These are phyloP conservation scores for Solanum pimpinellifolium DNA, from an alignment of 257 asterid genomes.

Conservation along the genomic window DNA sequence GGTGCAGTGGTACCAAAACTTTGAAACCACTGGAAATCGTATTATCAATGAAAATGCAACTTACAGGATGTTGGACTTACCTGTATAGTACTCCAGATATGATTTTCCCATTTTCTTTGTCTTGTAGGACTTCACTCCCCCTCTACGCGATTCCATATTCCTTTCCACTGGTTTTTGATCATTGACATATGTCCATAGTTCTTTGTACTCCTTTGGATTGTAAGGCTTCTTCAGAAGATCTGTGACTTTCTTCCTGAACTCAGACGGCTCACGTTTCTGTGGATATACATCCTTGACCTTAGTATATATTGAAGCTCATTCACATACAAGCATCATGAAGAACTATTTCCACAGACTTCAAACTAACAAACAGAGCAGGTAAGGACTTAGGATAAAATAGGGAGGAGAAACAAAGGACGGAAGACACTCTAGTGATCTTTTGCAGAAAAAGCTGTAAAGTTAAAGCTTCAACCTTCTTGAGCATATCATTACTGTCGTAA, in stretches of 20 bases:
- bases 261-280: not conserved
- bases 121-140: not conserved
- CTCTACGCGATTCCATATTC: not conserved
- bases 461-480: not conserved
- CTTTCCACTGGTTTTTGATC: not conserved
- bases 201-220: not conserved
- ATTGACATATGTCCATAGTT: not conserved
- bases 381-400: not conserved
- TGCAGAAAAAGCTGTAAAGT: not conserved
- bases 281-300: not conserved
- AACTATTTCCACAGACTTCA: not conserved
- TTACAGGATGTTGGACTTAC: not conserved
- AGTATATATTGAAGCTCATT: not conserved
- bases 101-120: not conserved
- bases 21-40: not conserved
- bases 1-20: not conserved
- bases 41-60: not conserved
- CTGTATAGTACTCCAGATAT: not conserved
- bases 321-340: not conserved
- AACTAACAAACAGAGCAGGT: not conserved
- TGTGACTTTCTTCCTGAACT: constrained; percentile 1
- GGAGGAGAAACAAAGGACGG: not conserved
- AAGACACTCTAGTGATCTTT: not conserved
- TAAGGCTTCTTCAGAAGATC: constrained; percentile 4
- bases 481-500: not conserved